phyloP scores from a whole-genome alignment of 257 asterid genomes.

The Petunia secreta region DNA sequence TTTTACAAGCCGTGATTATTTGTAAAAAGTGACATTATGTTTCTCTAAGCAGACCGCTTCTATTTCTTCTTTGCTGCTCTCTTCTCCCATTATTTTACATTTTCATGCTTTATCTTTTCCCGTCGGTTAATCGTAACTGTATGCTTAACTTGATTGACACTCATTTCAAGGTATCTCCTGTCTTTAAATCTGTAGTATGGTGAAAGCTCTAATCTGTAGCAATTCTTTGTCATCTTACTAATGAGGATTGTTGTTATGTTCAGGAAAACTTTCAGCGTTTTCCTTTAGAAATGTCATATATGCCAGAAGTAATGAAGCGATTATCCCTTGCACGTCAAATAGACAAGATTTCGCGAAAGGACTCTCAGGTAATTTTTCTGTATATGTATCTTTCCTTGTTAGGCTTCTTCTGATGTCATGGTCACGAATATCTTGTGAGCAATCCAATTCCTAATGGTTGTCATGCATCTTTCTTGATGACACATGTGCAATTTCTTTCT shows the following conservation, averaged over 20 bases:
- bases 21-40: neutral
- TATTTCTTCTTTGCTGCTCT: neutral
- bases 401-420: neutral
- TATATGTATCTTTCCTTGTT: neutral
- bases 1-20: neutral
- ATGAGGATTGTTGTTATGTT: slow-evolving; percentile 18
- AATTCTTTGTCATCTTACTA: neutral
- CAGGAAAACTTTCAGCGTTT: slow-evolving; percentile 92
- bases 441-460: neutral
- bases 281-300: slow-evolving; percentile 75
- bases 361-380: slow-evolving; percentile 67
- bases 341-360: slow-evolving; percentile 76
- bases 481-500: neutral
- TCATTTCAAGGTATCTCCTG: neutral
- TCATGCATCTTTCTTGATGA: slow-evolving; percentile 8
- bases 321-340: slow-evolving; percentile 91
- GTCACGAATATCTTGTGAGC: neutral
- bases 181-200: neutral
- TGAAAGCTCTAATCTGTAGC: neutral
- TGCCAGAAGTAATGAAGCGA: slow-evolving; percentile 85
- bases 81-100: neutral
- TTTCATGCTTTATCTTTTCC: neutral
- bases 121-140: neutral
- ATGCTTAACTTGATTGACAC: slow-evolving; percentile 18
- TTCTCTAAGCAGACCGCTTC: neutral